A percentile compares a stretch with the other conserved stretches of the same genome.
These are phyloP conservation scores for Dryas integrifolia DNA, from an alignment of 331 rosid species.

Conservation along the genomic window DNA sequence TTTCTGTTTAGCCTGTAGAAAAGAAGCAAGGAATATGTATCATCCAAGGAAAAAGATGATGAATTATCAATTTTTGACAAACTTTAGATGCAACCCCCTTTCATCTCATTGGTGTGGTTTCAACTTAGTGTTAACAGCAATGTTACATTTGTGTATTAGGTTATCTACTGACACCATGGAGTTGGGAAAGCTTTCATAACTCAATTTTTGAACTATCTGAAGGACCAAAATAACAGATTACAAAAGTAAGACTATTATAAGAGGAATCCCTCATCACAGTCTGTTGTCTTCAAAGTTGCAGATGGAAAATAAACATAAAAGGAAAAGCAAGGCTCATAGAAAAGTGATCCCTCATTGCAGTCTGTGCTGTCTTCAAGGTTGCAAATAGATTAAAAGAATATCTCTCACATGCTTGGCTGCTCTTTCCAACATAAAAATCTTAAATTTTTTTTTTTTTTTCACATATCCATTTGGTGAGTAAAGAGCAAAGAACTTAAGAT, in stretches of 20 bases:
- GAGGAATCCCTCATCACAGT: background rate
- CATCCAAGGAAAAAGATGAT: slow-evolving; percentile 13
- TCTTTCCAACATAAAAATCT: background rate
- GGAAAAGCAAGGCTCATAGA: background rate
- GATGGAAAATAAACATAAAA: no score
- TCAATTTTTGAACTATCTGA: background rate
- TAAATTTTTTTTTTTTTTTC: background rate
- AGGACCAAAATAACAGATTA: background rate
- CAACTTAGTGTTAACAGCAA: background rate
- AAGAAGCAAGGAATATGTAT: slow-evolving; percentile 24
- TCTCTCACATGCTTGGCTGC: slow-evolving; percentile 7
- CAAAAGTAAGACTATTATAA: background rate
- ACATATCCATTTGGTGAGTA: background rate
- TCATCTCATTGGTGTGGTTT: background rate
- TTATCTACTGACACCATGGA: background rate
- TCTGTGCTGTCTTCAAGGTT: no score
- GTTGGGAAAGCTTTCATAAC: background rate
- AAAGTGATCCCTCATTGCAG: background rate
- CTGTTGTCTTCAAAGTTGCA: background rate
- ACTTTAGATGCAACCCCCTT: background rate
- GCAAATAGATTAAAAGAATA: no score
- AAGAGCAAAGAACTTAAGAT: background rate
- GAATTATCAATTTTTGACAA: background rate
- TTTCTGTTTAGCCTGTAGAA: slow-evolving; percentile 78
- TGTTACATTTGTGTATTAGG: background rate